Conservation (phyloP, 2,329 filamentous ascomycete species). For the Fusarium sublunatum region DNA sequence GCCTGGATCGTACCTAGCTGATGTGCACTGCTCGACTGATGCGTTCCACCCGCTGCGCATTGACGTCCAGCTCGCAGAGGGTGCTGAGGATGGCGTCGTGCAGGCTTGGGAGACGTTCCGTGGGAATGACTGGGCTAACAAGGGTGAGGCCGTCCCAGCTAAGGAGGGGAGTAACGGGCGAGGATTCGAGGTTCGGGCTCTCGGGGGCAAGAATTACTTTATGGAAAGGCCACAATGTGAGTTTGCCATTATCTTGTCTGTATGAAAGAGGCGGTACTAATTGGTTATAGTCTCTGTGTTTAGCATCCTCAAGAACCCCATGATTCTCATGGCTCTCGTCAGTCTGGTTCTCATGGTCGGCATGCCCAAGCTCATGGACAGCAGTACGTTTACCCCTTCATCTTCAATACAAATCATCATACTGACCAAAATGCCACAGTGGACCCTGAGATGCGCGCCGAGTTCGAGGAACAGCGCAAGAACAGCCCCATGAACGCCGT, state of each 20-base stretch:
- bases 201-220: slow-evolving; percentile 79
- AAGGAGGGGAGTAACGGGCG: slow-evolving; percentile 52
- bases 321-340: slow-evolving; percentile 92
- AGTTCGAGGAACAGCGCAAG: slow-evolving; percentile 92
- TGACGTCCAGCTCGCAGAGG: slow-evolving; percentile 65
- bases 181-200: slow-evolving; percentile 70
- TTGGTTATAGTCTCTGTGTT: slow-evolving; percentile 74
- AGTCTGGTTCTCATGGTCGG: slow-evolving; percentile 87
- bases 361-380: slow-evolving; percentile 95
- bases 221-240: slow-evolving; percentile 79
- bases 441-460: slow-evolving; percentile 94
- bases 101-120: slow-evolving; percentile 85
- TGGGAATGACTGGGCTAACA: slow-evolving; percentile 90
- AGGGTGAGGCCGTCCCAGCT: slow-evolving; percentile 70
- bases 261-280: slow-evolving; percentile 5
- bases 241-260: slow-evolving; percentile 44
- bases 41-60: slow-evolving; percentile 83
- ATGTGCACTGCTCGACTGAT: slow-evolving; percentile 79
- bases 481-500: slow-evolving; percentile 73
- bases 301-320: slow-evolving; percentile 88
- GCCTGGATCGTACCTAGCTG: slow-evolving; percentile 81
- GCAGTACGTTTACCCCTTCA: slow-evolving; percentile 72
- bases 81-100: slow-evolving; percentile 56
- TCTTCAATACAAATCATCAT: neutral
- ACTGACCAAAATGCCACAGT: slow-evolving; percentile 63